Evolutionary conservation across 441 rosid species (phyloP), one percentile per base, ranked within the genome.

Genomic region (Adansonia madagascariensis): DNA sequence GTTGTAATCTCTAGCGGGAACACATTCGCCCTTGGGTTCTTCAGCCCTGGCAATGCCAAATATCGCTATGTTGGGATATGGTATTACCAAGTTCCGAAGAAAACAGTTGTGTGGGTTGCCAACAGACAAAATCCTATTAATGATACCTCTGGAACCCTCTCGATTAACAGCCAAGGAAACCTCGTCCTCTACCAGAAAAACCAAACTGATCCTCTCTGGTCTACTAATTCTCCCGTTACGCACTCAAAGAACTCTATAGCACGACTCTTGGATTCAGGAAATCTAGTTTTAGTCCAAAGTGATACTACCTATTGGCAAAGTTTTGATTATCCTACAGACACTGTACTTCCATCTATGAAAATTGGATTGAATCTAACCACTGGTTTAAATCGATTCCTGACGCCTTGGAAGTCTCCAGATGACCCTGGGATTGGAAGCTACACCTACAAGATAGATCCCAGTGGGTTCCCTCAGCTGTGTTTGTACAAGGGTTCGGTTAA

Each of bases 71-170:
- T 90, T 17, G 93, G 94, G 35, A 82, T 91, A 59, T 88, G 95
- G 93, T 84, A 84, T 63, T 43, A 86, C 15, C 82, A 81, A 76
- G 80, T 84, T 76, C 10, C 82, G 0, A 79, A 77, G 49, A 77
- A 64, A 55, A 85, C 89, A 0, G 27, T 90, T 11, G 87, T 84
- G 5, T 91, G 92, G 95, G 91, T 91, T 17, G 91, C 89, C 62
- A 92, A 92, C 22, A 84, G 95, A 75, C 3, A 84, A 88, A 50
- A 76, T 59, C 97, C 95, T 0, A 44, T 90, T 70, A 82, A 74
- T 10, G 85, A 12, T 60, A 55, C 83, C 31, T 84, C 86, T 0
- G 96, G 91, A 9, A 60, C 50, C 11, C 85, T 93, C 4, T 61
- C 78, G 65, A 31, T 90, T 79, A 68, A 78, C 62, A 49, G 52